Evolutionary conservation across 2,329 filamentous ascomycete species (phyloP).

Genomic region (Lomentospora prolificans): DNA sequence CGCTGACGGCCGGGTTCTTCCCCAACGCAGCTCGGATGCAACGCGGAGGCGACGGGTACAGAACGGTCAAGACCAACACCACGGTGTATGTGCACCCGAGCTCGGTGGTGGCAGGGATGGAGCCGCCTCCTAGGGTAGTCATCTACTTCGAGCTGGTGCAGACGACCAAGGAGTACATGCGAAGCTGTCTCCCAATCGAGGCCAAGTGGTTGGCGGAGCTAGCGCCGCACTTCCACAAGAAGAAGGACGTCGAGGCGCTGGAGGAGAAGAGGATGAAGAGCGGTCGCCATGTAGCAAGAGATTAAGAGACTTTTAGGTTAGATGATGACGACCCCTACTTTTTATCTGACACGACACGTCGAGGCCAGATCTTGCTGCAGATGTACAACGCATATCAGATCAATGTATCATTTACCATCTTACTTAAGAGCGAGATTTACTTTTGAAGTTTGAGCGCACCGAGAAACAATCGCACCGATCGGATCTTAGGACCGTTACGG

Average conservation of each 20-base stretch:
- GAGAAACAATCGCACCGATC: too few relatives aligned
- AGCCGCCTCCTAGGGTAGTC: conserved; percentile 71
- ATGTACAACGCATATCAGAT: too few relatives aligned
- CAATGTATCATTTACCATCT: too few relatives aligned
- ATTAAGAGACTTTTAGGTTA: too few relatives aligned
- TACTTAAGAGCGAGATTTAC: too few relatives aligned
- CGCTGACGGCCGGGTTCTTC: conserved; percentile 88
- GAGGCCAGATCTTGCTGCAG: too few relatives aligned
- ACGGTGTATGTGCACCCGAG: conserved; percentile 89
- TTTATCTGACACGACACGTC: too few relatives aligned
- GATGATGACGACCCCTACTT: too few relatives aligned
- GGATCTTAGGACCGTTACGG: too few relatives aligned
- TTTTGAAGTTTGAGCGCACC: too few relatives aligned
- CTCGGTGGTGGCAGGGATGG: conserved; percentile 66
- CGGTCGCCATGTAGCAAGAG: conserved; percentile 3
- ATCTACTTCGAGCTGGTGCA: conserved; percentile 78
- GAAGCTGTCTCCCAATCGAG: conserved; percentile 76
- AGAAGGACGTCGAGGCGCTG: conserved; percentile 74
- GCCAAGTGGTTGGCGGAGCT: conserved; percentile 78
- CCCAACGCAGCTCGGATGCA: conserved; percentile 80
- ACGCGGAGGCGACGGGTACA: conserved; percentile 75
- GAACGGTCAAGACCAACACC: conserved; percentile 82
- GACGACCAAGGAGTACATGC: conserved; percentile 87
- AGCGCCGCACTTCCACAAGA: conserved; percentile 91
- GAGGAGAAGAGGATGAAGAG: conserved; percentile 58